These are phyloP conservation scores for Blastobotrys mokoenaii DNA, from an alignment of 805 yeast genomes.

Conservation along the genomic window DNA sequence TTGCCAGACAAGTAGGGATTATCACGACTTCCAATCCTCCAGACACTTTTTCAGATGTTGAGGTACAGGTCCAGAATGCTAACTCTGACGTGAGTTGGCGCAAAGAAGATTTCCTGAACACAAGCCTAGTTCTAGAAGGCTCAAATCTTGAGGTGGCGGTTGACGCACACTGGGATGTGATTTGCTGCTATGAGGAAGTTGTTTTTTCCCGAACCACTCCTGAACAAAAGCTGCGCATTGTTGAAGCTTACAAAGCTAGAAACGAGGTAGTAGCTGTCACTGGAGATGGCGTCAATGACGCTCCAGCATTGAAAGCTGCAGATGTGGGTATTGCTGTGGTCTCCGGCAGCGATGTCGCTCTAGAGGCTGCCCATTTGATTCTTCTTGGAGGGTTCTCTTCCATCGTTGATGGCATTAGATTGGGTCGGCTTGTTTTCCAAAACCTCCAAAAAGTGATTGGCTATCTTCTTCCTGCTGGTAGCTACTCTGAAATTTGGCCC, in stretches of 20 bases:
- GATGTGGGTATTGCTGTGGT: slow-evolving; percentile 92
- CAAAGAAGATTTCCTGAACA: background rate
- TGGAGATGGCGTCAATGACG: slow-evolving; percentile 98
- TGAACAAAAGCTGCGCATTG: slow-evolving; percentile 42
- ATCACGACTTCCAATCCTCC: background rate
- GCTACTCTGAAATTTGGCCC: slow-evolving; percentile 42
- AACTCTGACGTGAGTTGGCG: background rate
- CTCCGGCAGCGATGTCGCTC: slow-evolving; percentile 5
- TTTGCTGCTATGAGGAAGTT: slow-evolving; percentile 31
- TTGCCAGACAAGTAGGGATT: slow-evolving; percentile 48
- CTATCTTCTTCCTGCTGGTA: slow-evolving; percentile 44
- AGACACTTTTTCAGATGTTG: background rate
- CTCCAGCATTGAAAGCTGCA: slow-evolving; percentile 90
- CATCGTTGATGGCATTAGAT: slow-evolving; percentile 78
- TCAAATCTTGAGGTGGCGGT: background rate
- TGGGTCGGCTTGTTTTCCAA: slow-evolving; percentile 64
- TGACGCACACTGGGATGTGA: slow-evolving; percentile 36
- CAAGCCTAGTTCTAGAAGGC: slow-evolving; percentile 3
- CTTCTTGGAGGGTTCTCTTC: slow-evolving; percentile 43
- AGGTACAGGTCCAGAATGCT: background rate
- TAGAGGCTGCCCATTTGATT: slow-evolving; percentile 6
- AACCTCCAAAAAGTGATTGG: slow-evolving; percentile 39
- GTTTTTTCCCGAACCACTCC: slow-evolving; percentile 36
- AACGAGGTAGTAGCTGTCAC: slow-evolving; percentile 98
- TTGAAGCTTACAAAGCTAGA: slow-evolving; percentile 44